Evolutionary conservation across 2,329 filamentous ascomycete genomes (phyloP).

Genomic region (Calonectria pauciramosa): DNA sequence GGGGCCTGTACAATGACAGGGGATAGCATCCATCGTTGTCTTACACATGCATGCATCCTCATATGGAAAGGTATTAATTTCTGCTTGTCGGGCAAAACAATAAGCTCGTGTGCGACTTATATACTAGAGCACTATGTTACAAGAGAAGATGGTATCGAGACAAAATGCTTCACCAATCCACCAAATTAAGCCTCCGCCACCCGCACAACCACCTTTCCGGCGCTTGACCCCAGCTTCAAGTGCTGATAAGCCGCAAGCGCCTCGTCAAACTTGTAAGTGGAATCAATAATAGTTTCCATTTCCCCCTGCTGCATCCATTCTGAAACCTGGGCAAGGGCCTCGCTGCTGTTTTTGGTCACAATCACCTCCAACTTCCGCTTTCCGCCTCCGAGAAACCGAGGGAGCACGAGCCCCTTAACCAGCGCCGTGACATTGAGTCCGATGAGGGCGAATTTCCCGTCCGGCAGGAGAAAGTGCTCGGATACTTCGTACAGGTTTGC

Average conservation of each 20-base stretch:
- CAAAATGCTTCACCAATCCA: background rate
- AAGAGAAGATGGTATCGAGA: background rate
- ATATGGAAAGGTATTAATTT: background rate
- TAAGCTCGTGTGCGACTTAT: background rate
- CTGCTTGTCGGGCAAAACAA: background rate
- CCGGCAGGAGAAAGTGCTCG: constrained; percentile 63
- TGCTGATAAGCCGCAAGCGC: constrained; percentile 68
- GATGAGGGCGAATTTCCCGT: constrained; percentile 65
- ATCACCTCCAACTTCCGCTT: constrained; percentile 58
- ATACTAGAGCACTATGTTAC: background rate
- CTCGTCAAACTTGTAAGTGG: constrained; percentile 68
- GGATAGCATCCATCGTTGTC: background rate
- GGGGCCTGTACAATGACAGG: background rate
- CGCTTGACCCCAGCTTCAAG: constrained; percentile 68
- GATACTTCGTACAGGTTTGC: constrained; percentile 65
- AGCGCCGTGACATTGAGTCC: constrained; percentile 50
- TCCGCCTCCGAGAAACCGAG: constrained; percentile 54
- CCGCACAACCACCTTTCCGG: constrained; percentile 70
- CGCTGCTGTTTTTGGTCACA: constrained; percentile 54
- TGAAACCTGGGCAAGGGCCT: constrained; percentile 65
- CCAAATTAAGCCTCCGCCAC: constrained; percentile 16
- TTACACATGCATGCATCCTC: background rate
- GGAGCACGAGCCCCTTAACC: constrained; percentile 43
- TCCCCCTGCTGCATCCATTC: constrained; percentile 70
- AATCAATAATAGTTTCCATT: constrained; percentile 68